phyloP scores from a whole-genome alignment of 306 rosid species.

The Acacia confusa region DNA sequence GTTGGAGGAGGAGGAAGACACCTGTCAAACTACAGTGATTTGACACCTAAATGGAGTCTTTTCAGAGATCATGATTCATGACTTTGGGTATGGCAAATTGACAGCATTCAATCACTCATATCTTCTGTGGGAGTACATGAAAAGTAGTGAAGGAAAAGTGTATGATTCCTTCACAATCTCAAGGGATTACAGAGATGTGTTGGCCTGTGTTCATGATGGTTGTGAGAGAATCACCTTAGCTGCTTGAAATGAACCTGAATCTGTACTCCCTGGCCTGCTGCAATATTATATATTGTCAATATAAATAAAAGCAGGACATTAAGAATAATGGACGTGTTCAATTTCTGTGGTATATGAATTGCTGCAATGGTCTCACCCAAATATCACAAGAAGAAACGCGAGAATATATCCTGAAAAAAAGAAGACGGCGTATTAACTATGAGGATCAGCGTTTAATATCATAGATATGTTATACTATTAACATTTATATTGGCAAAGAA shows the following conservation, averaged over 20 bases:
- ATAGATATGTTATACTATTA: too few species aligned
- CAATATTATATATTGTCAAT: background rate
- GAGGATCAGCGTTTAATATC: too few species aligned
- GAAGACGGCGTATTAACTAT: background rate
- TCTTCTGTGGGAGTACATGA: slow-evolving; percentile 70
- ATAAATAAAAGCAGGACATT: background rate
- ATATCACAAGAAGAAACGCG: background rate
- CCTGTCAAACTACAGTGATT: slow-evolving; percentile 40
- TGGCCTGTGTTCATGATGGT: slow-evolving; percentile 75
- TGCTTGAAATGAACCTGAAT: slow-evolving; percentile 18
- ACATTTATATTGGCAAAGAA: too few species aligned
- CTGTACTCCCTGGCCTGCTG: background rate
- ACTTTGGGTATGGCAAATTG: slow-evolving; percentile 71
- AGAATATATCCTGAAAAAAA: too few species aligned
- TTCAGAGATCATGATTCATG: slow-evolving; percentile 52
- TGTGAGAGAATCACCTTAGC: slow-evolving; percentile 67
- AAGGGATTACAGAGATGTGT: slow-evolving; percentile 71
- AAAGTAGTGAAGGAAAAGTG: slow-evolving; percentile 64
- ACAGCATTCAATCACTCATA: slow-evolving; percentile 71
- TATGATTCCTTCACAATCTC: slow-evolving; percentile 69
- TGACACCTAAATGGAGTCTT: slow-evolving; percentile 65
- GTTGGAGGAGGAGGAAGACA: slow-evolving; percentile 80
- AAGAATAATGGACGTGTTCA: background rate
- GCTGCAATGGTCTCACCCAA: background rate
- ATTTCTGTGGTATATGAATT: background rate